Percentiles rank a stretch among this genome's conserved stretches.
Conservation (phyloP, 169 alveolate genomes). For the Babesia divergens region DNA sequence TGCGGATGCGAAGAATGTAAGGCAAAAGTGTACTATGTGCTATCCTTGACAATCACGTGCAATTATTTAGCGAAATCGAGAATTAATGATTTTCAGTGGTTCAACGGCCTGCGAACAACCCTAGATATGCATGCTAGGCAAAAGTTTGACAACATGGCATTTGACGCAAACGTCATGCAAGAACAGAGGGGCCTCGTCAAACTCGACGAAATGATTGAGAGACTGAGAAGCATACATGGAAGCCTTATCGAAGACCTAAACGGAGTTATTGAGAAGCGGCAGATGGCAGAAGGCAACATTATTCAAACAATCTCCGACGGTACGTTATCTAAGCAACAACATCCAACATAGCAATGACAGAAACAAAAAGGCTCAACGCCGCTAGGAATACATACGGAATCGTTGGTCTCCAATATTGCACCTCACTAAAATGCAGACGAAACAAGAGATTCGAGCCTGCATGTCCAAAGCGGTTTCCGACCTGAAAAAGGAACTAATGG, state of each 20-base stretch:
- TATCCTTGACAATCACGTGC: not conserved
- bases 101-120: not conserved
- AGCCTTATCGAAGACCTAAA: not conserved
- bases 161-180: slow-evolving; percentile 12
- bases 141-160: slow-evolving; percentile 9
- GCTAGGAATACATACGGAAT: not conserved
- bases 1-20: slow-evolving; percentile 17
- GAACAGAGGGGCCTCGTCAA: slow-evolving; percentile 4
- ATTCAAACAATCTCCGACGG: slow-evolving; percentile 5
- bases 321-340: not conserved
- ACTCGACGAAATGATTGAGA: slow-evolving; percentile 22
- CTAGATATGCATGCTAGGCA: slow-evolving; percentile 18
- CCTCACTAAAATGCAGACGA: not conserved
- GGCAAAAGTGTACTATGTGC: not conserved
- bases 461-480: slow-evolving; percentile 10
- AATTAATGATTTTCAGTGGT: slow-evolving; percentile 2
- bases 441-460: not conserved
- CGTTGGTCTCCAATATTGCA: not conserved
- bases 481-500: not conserved
- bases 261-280: not conserved
- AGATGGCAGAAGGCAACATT: not conserved
- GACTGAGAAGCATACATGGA: not conserved
- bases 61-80: not conserved
- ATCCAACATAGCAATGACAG: not conserved
- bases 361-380: slow-evolving; percentile 10